These are phyloP conservation scores for Linnemannia hyalina DNA, from an alignment of 192 early-diverging fungal species.

Conservation along the genomic window DNA sequence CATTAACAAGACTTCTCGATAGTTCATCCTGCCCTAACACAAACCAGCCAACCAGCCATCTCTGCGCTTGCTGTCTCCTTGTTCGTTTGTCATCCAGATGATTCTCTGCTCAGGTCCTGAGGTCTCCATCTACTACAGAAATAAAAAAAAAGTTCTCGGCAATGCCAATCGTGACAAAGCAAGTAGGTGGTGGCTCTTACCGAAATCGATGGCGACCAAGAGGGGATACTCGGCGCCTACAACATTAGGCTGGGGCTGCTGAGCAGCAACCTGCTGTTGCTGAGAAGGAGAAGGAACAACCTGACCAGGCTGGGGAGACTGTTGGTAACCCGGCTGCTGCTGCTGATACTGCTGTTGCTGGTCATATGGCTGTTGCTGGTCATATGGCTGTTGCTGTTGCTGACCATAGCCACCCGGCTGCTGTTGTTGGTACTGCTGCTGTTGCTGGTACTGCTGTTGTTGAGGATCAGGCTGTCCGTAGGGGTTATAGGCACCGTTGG, in stretches of 20 bases:
- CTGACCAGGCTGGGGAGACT: slow-evolving; percentile 24
- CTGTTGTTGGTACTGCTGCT: slow-evolving; percentile 31
- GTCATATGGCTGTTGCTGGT: slow-evolving; percentile 26
- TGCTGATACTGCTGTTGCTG: slow-evolving; percentile 25
- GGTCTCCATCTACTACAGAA: not conserved
- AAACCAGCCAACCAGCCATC: not conserved
- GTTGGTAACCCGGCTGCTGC: slow-evolving; percentile 28
- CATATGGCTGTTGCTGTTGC: slow-evolving; percentile 28
- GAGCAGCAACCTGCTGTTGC: slow-evolving; percentile 10
- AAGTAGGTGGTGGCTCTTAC: slow-evolving; percentile 10
- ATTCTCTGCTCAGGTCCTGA: not conserved
- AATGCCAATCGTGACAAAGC: no score
- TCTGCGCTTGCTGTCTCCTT: not conserved
- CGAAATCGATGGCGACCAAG: slow-evolving; percentile 62
- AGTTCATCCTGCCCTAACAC: not conserved
- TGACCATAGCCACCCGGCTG: slow-evolving; percentile 21
- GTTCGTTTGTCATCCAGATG: not conserved
- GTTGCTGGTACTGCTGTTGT: slow-evolving; percentile 39
- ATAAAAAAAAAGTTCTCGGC: no score
- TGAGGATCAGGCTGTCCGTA: slow-evolving; percentile 32
- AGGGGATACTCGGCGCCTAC: slow-evolving; percentile 57
- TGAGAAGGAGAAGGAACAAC: slow-evolving; percentile 1
- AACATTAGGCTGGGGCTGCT: slow-evolving; percentile 17
- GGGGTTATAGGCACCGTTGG: not conserved
- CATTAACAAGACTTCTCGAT: not conserved